A percentile compares a stretch with the other conserved stretches of the same genome.
Conservation (phyloP, 1,284 basidiomycete species). For the Puccinia coronata region DNA sequence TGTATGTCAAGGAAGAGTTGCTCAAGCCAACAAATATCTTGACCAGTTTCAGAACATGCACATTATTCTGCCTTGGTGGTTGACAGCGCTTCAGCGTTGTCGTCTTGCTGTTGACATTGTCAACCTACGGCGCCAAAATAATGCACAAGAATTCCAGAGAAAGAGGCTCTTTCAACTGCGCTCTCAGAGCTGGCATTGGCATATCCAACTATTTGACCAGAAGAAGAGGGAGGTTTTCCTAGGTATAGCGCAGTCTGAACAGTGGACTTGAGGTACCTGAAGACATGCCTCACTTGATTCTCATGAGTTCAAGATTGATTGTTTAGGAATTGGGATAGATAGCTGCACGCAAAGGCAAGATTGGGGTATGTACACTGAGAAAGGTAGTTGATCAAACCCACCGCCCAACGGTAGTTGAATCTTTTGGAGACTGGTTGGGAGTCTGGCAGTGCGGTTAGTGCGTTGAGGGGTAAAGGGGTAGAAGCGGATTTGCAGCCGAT, state of each 20-base stretch:
- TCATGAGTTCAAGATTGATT: neutral
- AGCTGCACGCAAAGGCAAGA: conserved; percentile 5
- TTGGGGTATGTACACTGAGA: conserved; percentile 16
- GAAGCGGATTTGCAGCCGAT: neutral
- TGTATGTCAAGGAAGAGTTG: neutral
- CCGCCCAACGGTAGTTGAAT: conserved; percentile 17
- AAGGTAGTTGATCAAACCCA: conserved; percentile 1
- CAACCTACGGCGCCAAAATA: neutral
- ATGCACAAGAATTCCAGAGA: neutral
- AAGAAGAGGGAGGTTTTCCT: neutral
- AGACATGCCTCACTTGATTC: conserved; percentile 12
- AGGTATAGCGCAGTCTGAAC: neutral
- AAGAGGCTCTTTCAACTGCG: neutral
- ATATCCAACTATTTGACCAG: neutral
- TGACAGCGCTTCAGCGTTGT: neutral
- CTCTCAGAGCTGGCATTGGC: neutral
- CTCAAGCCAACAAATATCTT: neutral
- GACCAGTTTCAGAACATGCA: conserved; percentile 5
- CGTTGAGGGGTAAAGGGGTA: neutral
- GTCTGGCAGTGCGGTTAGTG: neutral
- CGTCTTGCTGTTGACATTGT: conserved; percentile 2
- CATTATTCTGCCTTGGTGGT: conserved; percentile 6
- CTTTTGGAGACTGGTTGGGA: too few species aligned
- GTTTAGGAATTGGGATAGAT: conserved; percentile 20
- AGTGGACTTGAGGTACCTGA: neutral